Base-by-base conservation (phyloP, 257 asterid genomes). In the Oldenlandia corymbosa region DNA sequence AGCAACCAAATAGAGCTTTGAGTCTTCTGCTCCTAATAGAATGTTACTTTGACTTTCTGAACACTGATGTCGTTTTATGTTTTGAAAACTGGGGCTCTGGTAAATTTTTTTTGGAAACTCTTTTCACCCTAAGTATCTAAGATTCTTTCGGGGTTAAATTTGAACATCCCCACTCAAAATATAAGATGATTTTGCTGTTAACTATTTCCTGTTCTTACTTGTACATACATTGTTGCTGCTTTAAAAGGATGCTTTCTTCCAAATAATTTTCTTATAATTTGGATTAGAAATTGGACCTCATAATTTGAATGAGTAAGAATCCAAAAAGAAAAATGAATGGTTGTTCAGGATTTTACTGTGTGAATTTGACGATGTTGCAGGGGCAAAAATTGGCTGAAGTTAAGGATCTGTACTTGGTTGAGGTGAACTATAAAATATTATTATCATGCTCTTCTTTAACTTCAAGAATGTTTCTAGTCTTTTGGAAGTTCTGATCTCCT, bases 361-460 rank as follows among this genome's bases (percentile, higher is more conserved):
- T 70, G 60, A 67, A 48, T 62, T 55, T 64, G 46, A 20, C 75
- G 62, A 49, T 70, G 68, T 67, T 57, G 73, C 80, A 92, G 99
- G 99, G 99, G 67, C 79, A 83, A 77, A 92, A 87, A 91, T 86
- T 92, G 76, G 81, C 83, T 14, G 96, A 85, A 66, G 86, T 89
- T 50, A 89, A 87, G 78, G 97, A 92, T 80, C 80, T 92, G 32
- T 92, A 87, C 81, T 82, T 92, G 85, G 81, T 92, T 71, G 96
- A 92, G 99, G 99, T 60, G 70, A 67, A 61, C 69, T 65, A 5
- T 63, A 56, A 75, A 73, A 73, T 64, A 58, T n/a, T n/a, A n/a
- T 57, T 48, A 45, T 41, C 62, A 56, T 16, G 43, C 13, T 48
- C 26, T 31, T 66, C 28, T 10, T 16, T 21, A 8, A 7, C 24